phyloP scores from a whole-genome alignment of 2,329 filamentous ascomycete genomes.

The Aureobasidium lini region DNA sequence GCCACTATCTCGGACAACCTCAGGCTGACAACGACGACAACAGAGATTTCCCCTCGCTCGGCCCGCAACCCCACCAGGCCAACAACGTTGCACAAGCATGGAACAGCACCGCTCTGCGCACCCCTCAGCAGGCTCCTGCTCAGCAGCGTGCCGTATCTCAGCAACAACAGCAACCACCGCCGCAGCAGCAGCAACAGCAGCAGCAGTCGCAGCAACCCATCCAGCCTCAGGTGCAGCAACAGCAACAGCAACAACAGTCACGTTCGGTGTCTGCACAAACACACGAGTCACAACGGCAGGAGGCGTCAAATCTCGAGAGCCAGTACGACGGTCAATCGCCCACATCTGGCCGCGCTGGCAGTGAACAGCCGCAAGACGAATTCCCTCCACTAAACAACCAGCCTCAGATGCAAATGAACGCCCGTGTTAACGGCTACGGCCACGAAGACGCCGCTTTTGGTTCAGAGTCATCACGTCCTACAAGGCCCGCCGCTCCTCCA shows the following conservation, averaged over 20 bases:
- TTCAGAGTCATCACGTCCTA: not conserved
- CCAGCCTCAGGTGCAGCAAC: constrained; percentile 34
- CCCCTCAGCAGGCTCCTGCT: constrained; percentile 26
- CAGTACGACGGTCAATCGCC: constrained; percentile 50
- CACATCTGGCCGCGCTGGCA: constrained; percentile 43
- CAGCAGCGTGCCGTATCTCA: constrained; percentile 31
- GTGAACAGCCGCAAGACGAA: constrained; percentile 49
- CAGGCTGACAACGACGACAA: constrained; percentile 20
- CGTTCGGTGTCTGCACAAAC: constrained; percentile 5
- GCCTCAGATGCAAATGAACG: constrained; percentile 29
- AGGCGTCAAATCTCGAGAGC: constrained; percentile 37
- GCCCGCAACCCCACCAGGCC: constrained; percentile 48
- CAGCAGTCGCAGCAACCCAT: constrained; percentile 25
- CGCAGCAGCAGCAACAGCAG: constrained; percentile 38
- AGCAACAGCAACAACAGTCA: constrained; percentile 40
- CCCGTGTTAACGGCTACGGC: constrained; percentile 23
- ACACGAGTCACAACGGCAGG: not conserved
- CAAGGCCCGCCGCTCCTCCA: constrained; percentile 2
- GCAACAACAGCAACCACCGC: constrained; percentile 22
- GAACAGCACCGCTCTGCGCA: constrained; percentile 50
- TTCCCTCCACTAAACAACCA: constrained; percentile 53
- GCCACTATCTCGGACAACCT: not conserved
- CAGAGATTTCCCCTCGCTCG: constrained; percentile 57
- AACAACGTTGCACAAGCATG: constrained; percentile 46
- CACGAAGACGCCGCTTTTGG: constrained; percentile 15